Conservation (phyloP, 768 basidiomycete species). For the Phylloporus scabripes region DNA sequence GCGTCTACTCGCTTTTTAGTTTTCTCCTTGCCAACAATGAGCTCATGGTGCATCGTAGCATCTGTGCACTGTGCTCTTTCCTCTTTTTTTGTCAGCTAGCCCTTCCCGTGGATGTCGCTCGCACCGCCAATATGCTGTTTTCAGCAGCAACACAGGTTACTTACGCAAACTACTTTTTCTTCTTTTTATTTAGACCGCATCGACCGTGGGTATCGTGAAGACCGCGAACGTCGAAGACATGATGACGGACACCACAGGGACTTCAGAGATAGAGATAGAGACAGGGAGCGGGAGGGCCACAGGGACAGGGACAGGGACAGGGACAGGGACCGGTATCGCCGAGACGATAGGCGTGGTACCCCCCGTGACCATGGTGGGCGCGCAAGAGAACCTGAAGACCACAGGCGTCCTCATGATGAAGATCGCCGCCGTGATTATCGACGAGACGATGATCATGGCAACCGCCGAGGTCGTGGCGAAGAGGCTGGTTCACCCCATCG, state of each 20-base stretch:
- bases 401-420: slow-evolving; percentile 41
- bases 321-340: slow-evolving; percentile 36
- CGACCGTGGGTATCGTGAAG: slow-evolving; percentile 54
- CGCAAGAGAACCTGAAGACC: slow-evolving; percentile 43
- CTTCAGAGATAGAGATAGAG: slow-evolving; percentile 41
- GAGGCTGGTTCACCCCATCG: slow-evolving; percentile 36
- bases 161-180: slow-evolving; percentile 46
- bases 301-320: slow-evolving; percentile 36
- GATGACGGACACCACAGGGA: slow-evolving; percentile 50
- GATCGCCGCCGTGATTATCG: slow-evolving; percentile 46
- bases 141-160: slow-evolving; percentile 42
- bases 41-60: slow-evolving; percentile 57
- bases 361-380: slow-evolving; percentile 43
- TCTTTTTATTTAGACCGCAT: slow-evolving; percentile 41
- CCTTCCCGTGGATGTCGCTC: slow-evolving; percentile 39
- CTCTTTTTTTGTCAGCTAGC: slow-evolving; percentile 51
- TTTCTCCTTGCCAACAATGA: slow-evolving; percentile 46
- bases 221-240: slow-evolving; percentile 63
- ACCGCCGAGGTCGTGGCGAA: slow-evolving; percentile 32
- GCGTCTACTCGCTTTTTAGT: slow-evolving; percentile 25
- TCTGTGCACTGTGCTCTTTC: slow-evolving; percentile 42
- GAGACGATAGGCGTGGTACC: slow-evolving; percentile 49
- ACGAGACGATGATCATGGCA: slow-evolving; percentile 38
- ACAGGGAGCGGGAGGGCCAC: slow-evolving; percentile 35
- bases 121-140: slow-evolving; percentile 38